Conservation (phyloP, 1,284 basidiomycete species). For the Wallemia mellicola region DNA sequence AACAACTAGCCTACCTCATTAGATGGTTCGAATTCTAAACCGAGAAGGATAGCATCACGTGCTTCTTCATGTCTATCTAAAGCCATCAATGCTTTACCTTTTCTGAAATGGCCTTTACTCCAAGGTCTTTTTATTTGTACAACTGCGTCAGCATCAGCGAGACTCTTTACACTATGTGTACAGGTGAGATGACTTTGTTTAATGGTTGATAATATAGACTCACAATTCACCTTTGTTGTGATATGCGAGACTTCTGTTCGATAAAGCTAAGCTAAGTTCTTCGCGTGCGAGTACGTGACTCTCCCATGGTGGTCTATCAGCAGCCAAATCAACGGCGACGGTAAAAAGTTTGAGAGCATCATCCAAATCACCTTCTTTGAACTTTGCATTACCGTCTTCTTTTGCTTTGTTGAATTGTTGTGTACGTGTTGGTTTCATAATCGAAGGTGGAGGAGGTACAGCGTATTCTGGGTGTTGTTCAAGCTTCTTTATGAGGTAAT, state of each 20-base stretch:
- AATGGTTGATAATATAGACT: too few species aligned
- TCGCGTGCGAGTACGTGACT: constrained; percentile 49
- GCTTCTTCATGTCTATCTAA: constrained; percentile 43
- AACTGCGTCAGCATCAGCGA: constrained; percentile 54
- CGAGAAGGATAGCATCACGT: constrained; percentile 46
- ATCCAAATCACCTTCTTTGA: constrained; percentile 40
- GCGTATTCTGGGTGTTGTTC: constrained; percentile 31
- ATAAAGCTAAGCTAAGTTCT: constrained; percentile 59
- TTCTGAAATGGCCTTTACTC: constrained; percentile 88
- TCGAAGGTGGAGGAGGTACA: constrained; percentile 50
- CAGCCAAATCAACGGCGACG: constrained; percentile 47
- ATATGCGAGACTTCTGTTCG: constrained; percentile 69
- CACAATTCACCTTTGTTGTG: constrained; percentile 38
- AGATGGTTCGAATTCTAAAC: constrained; percentile 63
- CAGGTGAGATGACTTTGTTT: too few species aligned
- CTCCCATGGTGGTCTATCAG: constrained; percentile 72
- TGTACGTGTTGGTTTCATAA: constrained; percentile 41
- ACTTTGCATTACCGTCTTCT: constrained; percentile 64
- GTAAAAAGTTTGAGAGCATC: constrained; percentile 58
- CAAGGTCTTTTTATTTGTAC: constrained; percentile 56
- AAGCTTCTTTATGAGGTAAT: constrained; percentile 36
- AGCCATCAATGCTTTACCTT: constrained; percentile 57
- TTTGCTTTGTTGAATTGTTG: constrained; percentile 43
- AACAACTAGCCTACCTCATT: too few species aligned
- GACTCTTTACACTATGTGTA: constrained; percentile 5